Evolutionary conservation across 1,284 basidiomycete genomes (phyloP).

Genomic region (Anthracocystis walkeri): DNA sequence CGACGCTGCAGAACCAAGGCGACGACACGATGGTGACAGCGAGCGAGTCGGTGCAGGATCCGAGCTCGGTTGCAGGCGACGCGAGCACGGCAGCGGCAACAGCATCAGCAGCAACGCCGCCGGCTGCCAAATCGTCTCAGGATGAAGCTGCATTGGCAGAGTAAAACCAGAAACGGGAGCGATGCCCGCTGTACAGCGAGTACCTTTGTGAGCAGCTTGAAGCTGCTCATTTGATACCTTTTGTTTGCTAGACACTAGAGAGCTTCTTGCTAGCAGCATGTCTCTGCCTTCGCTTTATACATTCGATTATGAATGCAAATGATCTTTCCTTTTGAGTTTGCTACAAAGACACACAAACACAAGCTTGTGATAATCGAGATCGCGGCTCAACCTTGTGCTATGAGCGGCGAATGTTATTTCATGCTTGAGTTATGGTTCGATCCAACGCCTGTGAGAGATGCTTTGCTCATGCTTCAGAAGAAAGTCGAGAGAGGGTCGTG

Average conservation of each 20-base stretch:
- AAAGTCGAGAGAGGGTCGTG: too few species aligned
- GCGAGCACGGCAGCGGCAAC: conserved; percentile 7
- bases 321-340: neutral
- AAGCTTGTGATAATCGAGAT: neutral
- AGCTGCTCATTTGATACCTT: conserved; percentile 2
- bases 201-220: neutral
- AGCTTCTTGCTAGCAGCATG: neutral
- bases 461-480: too few species aligned
- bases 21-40: conserved; percentile 56
- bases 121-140: conserved; percentile 9
- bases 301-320: too few species aligned
- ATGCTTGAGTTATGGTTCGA: too few species aligned
- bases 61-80: conserved; percentile 22
- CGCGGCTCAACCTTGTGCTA: too few species aligned
- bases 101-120: conserved; percentile 2
- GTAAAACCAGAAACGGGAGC: conserved; percentile 1
- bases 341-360: neutral
- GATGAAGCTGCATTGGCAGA: conserved; percentile 18
- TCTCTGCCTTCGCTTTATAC: neutral
- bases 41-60: conserved; percentile 49
- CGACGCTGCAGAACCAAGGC: conserved; percentile 23
- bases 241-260: conserved; percentile 5
- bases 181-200: neutral
- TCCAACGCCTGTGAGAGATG: too few species aligned
- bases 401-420: too few species aligned